Percentiles rank a stretch among this genome's conserved stretches.
Conservation (phyloP, 345 rosid species). For the Arabis alpina region DNA sequence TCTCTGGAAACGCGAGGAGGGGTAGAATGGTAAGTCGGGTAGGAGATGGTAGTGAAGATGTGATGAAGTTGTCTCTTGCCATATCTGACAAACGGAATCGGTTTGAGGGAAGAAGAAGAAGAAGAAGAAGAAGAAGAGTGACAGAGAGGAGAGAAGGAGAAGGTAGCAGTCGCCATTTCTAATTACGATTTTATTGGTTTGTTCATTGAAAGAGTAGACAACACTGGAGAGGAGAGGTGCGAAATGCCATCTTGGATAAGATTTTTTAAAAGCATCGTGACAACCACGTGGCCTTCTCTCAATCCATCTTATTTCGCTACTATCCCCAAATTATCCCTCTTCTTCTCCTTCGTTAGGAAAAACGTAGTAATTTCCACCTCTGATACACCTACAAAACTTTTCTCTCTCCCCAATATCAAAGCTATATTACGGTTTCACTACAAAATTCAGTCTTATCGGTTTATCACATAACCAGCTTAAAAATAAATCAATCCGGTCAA, state of each 20-base stretch:
- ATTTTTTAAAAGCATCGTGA: slow-evolving; percentile 35
- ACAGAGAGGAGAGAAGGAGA: slow-evolving; percentile 61
- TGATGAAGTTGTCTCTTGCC: slow-evolving; percentile 34
- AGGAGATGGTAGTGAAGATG: slow-evolving; percentile 30
- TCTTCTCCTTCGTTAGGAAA: too few relatives aligned
- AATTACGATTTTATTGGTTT: slow-evolving; percentile 13
- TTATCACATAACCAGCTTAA: too few relatives aligned
- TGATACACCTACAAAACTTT: too few relatives aligned
- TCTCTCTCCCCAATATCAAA: too few relatives aligned
- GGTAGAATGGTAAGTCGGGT: slow-evolving; percentile 34
- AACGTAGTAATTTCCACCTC: too few relatives aligned
- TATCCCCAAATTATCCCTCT: slow-evolving; percentile 7
- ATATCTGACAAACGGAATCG: slow-evolving; percentile 33
- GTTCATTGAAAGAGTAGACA: slow-evolving; percentile 10
- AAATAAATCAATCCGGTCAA: too few relatives aligned
- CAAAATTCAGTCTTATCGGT: too few relatives aligned
- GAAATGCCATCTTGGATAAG: slow-evolving; percentile 32
- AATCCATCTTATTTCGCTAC: slow-evolving; percentile 5
- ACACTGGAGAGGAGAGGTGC: slow-evolving; percentile 27
- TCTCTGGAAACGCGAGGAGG: slow-evolving; percentile 65
- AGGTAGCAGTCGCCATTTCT: slow-evolving; percentile 71
- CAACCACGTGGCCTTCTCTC: slow-evolving; percentile 36
- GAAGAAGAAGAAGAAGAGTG: slow-evolving; percentile 29
- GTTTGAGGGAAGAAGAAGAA: slow-evolving; percentile 39
- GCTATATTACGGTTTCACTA: too few relatives aligned